Base-by-base conservation (phyloP, 2,329 filamentous ascomycete species). In the Cytospora piceae region DNA sequence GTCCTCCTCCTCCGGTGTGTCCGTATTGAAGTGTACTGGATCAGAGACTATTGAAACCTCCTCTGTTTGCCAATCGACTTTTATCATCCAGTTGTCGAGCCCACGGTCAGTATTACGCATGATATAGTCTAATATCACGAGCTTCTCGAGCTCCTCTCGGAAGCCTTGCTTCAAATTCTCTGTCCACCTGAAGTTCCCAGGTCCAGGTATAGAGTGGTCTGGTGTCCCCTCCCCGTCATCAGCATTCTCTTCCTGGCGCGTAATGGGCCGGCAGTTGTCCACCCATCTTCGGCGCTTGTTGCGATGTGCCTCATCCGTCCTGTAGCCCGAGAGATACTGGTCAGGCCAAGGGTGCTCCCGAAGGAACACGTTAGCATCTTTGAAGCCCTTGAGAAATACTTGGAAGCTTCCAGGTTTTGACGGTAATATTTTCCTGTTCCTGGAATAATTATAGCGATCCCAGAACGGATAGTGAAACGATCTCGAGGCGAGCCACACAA, bases 51-150 rank as follows among this genome's bases (percentile, higher is more conserved):
- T 92, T 9, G 91, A 92, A 15, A 95, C 94, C 72, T 90, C 86
- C 73, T 95, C 88, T 3, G 86, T 88, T 71, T 93, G 86, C 84
- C 89, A 92, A 76, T 99, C 94, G 37, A 99, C 92, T 77, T 93
- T 95, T 74, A 99, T 93, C 95, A 99, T 99, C 95, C 95, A 99
- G 73, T 99, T 99, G 76, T 99, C 95, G 64, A 97, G 82, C 1
- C 95, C 95, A 78, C 95, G 87, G 76, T 99, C 95, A 1, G 95
- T 99, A 74, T 99, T 99, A 65, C 95, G 88, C 95, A 99, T 99
- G 69, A 99, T 96, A 76, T 99, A 99, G 78, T 99, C 95, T 70
- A 99, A 78, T 73, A 99, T 96, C 27, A 99, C 96, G 9, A 99
- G 83, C 77, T 97, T 98, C 79, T 99, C 95, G 57, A 99, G 83